These are phyloP conservation scores for Verticillium longisporum DNA, from an alignment of 2,329 filamentous ascomycete species.

Conservation along the genomic window DNA sequence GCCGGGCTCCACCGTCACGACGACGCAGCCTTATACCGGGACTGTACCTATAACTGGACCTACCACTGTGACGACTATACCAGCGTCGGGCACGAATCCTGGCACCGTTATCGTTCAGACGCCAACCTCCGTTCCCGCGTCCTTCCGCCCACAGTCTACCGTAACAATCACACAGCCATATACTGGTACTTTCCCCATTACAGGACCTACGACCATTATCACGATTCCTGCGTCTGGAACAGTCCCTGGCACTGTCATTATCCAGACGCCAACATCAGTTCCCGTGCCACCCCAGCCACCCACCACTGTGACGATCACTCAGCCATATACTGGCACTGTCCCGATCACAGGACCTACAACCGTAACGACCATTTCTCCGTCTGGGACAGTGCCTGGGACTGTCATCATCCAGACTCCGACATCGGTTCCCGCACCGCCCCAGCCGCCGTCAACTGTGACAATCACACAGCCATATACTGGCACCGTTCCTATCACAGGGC, in stretches of 20 bases:
- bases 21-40: not conserved
- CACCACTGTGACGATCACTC: not conserved
- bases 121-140: not conserved
- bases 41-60: not conserved
- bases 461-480: not conserved
- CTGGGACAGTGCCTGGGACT: not conserved
- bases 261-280: not conserved
- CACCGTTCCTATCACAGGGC: not conserved
- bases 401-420: not conserved
- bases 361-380: not conserved
- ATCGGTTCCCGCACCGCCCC: no score
- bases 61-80: not conserved
- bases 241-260: not conserved
- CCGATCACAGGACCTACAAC: not conserved
- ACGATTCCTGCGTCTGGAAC: not conserved
- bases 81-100: not conserved
- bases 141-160: not conserved
- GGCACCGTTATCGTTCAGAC: not conserved
- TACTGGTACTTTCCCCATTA: not conserved
- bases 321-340: not conserved
- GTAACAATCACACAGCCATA: not conserved
- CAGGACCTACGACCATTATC: not conserved
- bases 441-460: no score
- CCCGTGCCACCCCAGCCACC: no score
- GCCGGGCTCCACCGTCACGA: not conserved